phyloP scores from a whole-genome alignment of 805 yeast genomes.

The Yarrowia porcina region DNA sequence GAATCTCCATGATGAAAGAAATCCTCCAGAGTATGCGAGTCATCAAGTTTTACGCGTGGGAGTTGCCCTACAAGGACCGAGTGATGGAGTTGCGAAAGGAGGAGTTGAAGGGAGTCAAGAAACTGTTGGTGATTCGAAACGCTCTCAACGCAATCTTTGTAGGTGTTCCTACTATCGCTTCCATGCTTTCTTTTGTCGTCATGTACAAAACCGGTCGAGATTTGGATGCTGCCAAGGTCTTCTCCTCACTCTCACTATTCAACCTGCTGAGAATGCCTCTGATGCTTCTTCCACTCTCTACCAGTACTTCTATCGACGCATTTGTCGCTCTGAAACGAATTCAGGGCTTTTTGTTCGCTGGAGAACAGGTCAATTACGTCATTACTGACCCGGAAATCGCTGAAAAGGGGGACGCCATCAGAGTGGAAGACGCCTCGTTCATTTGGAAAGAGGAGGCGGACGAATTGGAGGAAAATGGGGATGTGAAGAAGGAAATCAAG shows the following conservation, averaged over 20 bases:
- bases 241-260: constrained; percentile 68
- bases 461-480: background rate
- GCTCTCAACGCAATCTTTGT: constrained; percentile 61
- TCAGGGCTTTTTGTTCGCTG: constrained; percentile 59
- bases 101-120: constrained; percentile 60
- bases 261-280: constrained; percentile 65
- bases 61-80: constrained; percentile 58
- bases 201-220: constrained; percentile 44
- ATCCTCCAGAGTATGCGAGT: constrained; percentile 71
- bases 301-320: constrained; percentile 77
- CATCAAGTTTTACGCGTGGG: constrained; percentile 87
- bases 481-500: constrained; percentile 9
- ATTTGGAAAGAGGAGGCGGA: constrained; percentile 51
- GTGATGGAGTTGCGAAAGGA: constrained; percentile 50
- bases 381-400: constrained; percentile 33
- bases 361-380: constrained; percentile 40
- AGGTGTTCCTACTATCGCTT: constrained; percentile 63
- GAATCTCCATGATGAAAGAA: constrained; percentile 76
- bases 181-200: constrained; percentile 56
- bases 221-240: constrained; percentile 57
- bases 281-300: constrained; percentile 62
- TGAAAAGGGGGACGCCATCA: constrained; percentile 48
- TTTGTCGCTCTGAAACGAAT: constrained; percentile 89
- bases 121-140: constrained; percentile 63
- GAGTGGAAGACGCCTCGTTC: constrained; percentile 49